Percentiles rank a stretch among this genome's conserved stretches.
These are phyloP conservation scores for Penicillium sp. DNA, from an alignment of 2,329 filamentous ascomycete species.

Conservation along the genomic window DNA sequence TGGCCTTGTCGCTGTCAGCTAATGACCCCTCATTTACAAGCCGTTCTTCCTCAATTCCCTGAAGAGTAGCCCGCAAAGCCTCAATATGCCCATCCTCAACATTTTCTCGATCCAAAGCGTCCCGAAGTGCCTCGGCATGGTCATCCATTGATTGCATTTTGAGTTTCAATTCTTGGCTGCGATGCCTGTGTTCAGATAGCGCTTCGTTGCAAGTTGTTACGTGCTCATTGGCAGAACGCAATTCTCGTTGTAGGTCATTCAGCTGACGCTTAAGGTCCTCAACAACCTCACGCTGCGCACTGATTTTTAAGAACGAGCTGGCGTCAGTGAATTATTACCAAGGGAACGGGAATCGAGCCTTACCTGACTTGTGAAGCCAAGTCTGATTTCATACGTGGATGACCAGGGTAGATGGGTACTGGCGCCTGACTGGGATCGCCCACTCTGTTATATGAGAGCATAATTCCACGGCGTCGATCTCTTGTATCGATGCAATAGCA, in stretches of 20 bases:
- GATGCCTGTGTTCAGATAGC: constrained; percentile 47
- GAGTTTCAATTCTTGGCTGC: constrained; percentile 48
- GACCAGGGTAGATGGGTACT: constrained; percentile 49
- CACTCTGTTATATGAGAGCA: constrained; percentile 49
- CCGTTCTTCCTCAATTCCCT: constrained; percentile 50
- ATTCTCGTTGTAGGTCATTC: constrained; percentile 47
- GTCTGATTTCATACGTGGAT: constrained; percentile 74
- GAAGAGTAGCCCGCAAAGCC: constrained; percentile 53
- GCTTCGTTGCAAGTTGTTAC: constrained; percentile 48
- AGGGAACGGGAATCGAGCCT: constrained; percentile 3
- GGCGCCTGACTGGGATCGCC: constrained; percentile 49
- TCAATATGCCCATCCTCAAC: constrained; percentile 62
- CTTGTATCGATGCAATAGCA: constrained; percentile 61
- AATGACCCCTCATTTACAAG: constrained; percentile 42
- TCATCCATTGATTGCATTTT: constrained; percentile 57
- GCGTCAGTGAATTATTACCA: too few species aligned
- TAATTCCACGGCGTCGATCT: constrained; percentile 57
- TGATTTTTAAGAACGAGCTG: too few species aligned
- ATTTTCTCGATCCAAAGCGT: constrained; percentile 54
- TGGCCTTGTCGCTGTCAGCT: constrained; percentile 45
- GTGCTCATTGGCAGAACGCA: constrained; percentile 45
- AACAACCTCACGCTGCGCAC: constrained; percentile 45
- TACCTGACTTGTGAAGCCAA: constrained; percentile 59
- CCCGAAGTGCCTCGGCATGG: constrained; percentile 59
- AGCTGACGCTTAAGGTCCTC: constrained; percentile 53